Conservation (phyloP, 768 basidiomycete genomes). For the Gelatoporia subvermispora region DNA sequence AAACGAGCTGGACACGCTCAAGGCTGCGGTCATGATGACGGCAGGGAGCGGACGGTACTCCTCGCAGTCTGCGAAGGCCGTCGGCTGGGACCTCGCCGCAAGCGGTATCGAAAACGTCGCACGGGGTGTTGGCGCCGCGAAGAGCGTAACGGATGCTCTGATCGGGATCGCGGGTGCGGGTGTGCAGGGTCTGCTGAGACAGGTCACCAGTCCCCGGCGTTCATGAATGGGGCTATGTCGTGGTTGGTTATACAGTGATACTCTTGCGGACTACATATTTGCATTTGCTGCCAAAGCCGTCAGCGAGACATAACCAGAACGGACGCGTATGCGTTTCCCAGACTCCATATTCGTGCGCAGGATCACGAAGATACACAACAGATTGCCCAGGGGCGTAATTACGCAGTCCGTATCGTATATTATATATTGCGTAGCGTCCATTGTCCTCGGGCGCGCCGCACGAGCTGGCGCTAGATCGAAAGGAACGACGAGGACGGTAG, state of each 20-base stretch:
- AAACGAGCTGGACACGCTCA: slow-evolving; percentile 82
- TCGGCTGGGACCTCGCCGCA: slow-evolving; percentile 27
- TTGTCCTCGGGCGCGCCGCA: not conserved
- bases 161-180: slow-evolving; percentile 11
- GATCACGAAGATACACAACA: too few relatives aligned
- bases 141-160: slow-evolving; percentile 23
- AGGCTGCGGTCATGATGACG: slow-evolving; percentile 76
- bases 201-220: not conserved
- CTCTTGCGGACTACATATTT: too few relatives aligned
- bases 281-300: too few relatives aligned
- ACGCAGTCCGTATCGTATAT: too few relatives aligned
- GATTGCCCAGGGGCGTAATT: too few relatives aligned
- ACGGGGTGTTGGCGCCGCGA: slow-evolving; percentile 30
- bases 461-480: not conserved
- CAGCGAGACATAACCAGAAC: too few relatives aligned
- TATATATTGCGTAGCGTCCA: not conserved
- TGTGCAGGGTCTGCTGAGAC: slow-evolving; percentile 12
- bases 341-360: too few relatives aligned
- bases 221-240: not conserved
- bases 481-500: not conserved
- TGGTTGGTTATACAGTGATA: too few relatives aligned
- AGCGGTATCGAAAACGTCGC: slow-evolving; percentile 40
- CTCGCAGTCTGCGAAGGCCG: slow-evolving; percentile 1
- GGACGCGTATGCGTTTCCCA: too few relatives aligned
- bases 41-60: slow-evolving; percentile 47